phyloP scores from a whole-genome alignment of 2,329 filamentous ascomycete species.

The Purpureocillium takamizusanense region DNA sequence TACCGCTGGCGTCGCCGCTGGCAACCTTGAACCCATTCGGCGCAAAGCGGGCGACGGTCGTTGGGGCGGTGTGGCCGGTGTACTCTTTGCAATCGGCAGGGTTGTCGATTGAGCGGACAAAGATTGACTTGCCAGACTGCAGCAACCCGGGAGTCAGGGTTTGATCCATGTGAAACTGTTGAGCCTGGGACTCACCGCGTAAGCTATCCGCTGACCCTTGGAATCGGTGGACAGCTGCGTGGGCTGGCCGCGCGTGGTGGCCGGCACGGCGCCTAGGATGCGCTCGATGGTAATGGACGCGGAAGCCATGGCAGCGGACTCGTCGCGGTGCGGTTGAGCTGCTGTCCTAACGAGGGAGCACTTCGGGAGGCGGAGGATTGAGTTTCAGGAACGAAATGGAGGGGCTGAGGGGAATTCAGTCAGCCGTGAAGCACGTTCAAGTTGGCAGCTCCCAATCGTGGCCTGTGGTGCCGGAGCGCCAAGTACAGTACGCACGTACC shows the following conservation, averaged over 20 bases:
- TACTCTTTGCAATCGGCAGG: slow-evolving; percentile 82
- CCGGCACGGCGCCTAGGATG: slow-evolving; percentile 79
- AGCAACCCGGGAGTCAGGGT: no score
- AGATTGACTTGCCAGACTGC: slow-evolving; percentile 92
- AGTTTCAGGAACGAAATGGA: no score
- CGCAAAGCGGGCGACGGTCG: slow-evolving; percentile 87
- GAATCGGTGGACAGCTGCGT: slow-evolving; percentile 81
- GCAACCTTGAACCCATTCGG: slow-evolving; percentile 93
- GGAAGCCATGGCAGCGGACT: slow-evolving; percentile 18
- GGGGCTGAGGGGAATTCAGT: no score
- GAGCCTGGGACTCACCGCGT: slow-evolving; percentile 69
- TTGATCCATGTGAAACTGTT: no score
- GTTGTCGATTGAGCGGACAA: slow-evolving; percentile 88
- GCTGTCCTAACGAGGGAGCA: no score
- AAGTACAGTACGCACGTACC: no score
- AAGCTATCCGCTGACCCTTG: slow-evolving; percentile 86
- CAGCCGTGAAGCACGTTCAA: no score
- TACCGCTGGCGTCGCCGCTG: slow-evolving; percentile 77
- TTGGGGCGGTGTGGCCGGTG: slow-evolving; percentile 78
- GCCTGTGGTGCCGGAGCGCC: no score
- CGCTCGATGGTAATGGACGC: slow-evolving; percentile 48
- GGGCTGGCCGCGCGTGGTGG: slow-evolving; percentile 75
- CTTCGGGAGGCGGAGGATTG: no score
- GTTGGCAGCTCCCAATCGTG: no score
- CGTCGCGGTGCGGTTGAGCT: no score